Evolutionary conservation across 2,329 filamentous ascomycete genomes (phyloP).

Genomic region (Cladophialophora carrionii): DNA sequence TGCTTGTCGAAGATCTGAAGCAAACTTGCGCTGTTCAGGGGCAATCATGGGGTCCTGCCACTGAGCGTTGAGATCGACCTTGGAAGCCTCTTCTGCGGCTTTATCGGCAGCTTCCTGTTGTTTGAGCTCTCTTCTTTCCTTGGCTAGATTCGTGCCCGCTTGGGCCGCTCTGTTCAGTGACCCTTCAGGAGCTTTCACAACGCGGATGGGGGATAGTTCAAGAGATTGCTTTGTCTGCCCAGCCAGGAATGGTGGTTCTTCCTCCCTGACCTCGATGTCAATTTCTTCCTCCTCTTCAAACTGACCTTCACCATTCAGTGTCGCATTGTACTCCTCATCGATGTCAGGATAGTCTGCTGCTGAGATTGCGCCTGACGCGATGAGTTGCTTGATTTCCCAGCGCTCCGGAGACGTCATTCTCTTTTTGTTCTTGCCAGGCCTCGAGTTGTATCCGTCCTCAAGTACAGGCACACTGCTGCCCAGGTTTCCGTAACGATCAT

Average conservation of each 20-base stretch:
- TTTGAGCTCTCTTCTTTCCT: conserved; percentile 84
- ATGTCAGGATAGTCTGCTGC: conserved; percentile 92
- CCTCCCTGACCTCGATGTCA: conserved; percentile 94
- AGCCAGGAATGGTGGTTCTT: conserved; percentile 92
- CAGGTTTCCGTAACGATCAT: conserved; percentile 62
- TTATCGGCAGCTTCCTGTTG: conserved; percentile 85
- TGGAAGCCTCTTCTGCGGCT: conserved; percentile 70
- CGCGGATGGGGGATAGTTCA: conserved; percentile 90
- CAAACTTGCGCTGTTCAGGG: conserved; percentile 83
- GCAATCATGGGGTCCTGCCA: conserved; percentile 98
- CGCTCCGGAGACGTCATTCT: conserved; percentile 93
- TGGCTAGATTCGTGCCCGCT: conserved; percentile 84
- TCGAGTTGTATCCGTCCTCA: conserved; percentile 61
- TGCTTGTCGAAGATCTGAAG: conserved; percentile 76
- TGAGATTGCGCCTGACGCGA: conserved; percentile 90
- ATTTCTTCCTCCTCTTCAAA: conserved; percentile 85
- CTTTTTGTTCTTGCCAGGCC: conserved; percentile 72
- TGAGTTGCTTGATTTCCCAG: conserved; percentile 97
- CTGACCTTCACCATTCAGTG: conserved; percentile 81
- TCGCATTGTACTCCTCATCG: conserved; percentile 90
- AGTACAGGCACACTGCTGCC: conserved; percentile 64
- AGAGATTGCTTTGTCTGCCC: conserved; percentile 96
- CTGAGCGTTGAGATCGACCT: conserved; percentile 82
- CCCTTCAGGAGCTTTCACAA: conserved; percentile 97
- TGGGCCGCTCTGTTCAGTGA: conserved; percentile 96